Conservation (phyloP, 2,329 filamentous ascomycete species). For the Hymenoscyphus salicellus region DNA sequence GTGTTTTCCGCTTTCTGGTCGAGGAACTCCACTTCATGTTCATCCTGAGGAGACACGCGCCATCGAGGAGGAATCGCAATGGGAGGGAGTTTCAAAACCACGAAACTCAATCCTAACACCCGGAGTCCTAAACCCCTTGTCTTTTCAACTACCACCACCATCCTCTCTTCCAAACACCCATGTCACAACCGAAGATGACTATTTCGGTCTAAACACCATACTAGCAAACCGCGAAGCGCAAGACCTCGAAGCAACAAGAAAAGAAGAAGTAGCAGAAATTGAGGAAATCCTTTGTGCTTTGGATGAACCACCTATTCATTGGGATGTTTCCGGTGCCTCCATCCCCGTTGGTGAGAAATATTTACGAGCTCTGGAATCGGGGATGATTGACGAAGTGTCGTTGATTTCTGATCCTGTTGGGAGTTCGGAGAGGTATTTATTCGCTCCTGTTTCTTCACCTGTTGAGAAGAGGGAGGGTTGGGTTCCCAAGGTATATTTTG, state of each 20-base stretch:
- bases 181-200: not conserved
- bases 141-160: not conserved
- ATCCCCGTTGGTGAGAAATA: not conserved
- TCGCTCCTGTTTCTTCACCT: not conserved
- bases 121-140: not conserved
- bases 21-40: not conserved
- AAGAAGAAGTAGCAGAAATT: not conserved
- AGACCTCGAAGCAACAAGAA: not conserved
- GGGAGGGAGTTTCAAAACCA: not conserved
- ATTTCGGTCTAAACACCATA: not conserved
- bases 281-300: not conserved
- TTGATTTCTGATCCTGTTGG: not conserved
- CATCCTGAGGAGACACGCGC: not conserved
- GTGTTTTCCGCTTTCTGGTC: not conserved
- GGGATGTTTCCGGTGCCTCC: not conserved
- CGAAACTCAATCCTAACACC: not conserved
- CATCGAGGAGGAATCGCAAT: not conserved
- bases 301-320: not conserved
- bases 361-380: not conserved
- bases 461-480: not conserved
- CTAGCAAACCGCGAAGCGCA: not conserved
- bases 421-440: not conserved
- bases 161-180: not conserved
- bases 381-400: not conserved
- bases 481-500: not conserved